Base-by-base conservation (phyloP, 345 rosid species). In the Lagerstroemia speciosa region DNA sequence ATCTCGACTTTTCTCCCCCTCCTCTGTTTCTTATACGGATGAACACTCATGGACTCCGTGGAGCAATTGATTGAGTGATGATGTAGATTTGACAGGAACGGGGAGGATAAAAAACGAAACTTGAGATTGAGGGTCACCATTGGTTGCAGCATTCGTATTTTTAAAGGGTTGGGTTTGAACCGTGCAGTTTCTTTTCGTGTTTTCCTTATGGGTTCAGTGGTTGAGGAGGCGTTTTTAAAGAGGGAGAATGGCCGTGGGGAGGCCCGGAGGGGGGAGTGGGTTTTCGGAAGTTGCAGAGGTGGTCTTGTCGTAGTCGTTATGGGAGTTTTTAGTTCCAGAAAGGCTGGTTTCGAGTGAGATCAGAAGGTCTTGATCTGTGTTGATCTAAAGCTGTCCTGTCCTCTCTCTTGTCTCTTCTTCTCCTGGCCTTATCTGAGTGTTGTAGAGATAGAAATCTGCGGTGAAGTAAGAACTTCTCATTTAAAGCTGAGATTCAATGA, bases 401-500 rank as follows among this genome's bases (percentile, higher is more conserved):
- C 19, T 15, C 16, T 20, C 4, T 5, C 53, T 48, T 22, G 8
- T 17, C 27, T 52, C 27, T 52, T 17, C 9, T 27, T 15, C 57
- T 52, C 57, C n/a, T n/a, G n/a, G n/a, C n/a, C n/a, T 52, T 20
- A 3, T 52, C 43, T 38, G 43, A 38, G 43, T 38, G 43, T 38
- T 20, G 26, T 52, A 8, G 8, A 52, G 57, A 52, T 52, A 26
- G 9, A 5, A 22, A n/a, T n/a, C 9, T 11, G 26, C 20, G 22
- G 20, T 3, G 15, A 5, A 11, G 1, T 1, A 4, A 45, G 50
- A 15, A 45, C 11, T 45, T 45, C 22, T 52, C 27, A 20, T 26
- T 52, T n/a, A 6, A 20, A 52, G 57, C 57, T n/a, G 17, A 15
- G 15, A 45, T 45, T 45, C 17, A 45, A 93, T 90, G 98, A 93